Conservation (phyloP, 2,329 filamentous ascomycete genomes). For the Aspergillus amoenus region DNA sequence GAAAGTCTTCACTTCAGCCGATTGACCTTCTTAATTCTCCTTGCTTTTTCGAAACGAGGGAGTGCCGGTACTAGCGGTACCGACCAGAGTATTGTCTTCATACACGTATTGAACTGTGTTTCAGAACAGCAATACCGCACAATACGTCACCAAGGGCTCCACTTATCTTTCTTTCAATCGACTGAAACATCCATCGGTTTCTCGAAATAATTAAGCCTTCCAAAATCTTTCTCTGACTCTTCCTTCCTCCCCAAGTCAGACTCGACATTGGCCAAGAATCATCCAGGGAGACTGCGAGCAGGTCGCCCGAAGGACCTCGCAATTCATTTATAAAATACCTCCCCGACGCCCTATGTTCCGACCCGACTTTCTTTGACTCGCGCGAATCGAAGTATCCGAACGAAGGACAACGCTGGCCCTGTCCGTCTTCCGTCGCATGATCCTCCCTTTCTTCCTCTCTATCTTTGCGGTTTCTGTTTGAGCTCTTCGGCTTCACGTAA, state of each 20-base stretch:
- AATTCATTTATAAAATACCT: conserved; percentile 1
- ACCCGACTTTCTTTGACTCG: conserved; percentile 4
- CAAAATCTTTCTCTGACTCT: conserved; percentile 25
- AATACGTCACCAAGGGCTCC: conserved; percentile 20
- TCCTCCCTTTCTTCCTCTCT: conserved; percentile 26
- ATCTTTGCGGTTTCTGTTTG: conserved; percentile 26
- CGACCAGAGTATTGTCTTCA: background rate
- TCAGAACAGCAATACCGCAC: conserved; percentile 16
- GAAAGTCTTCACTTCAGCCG: conserved; percentile 5
- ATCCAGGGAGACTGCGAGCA: conserved; percentile 1
- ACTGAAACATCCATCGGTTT: conserved; percentile 28
- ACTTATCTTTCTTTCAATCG: conserved; percentile 22
- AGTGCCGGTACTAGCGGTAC: background rate
- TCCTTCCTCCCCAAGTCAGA: conserved; percentile 14
- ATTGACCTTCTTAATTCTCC: too few species aligned
- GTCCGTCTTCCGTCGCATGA: conserved; percentile 25
- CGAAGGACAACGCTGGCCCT: conserved; percentile 17
- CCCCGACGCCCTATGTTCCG: conserved; percentile 3
- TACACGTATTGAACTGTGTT: conserved; percentile 11
- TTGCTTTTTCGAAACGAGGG: too few species aligned
- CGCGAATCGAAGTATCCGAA: conserved; percentile 8
- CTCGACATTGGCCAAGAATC: conserved; percentile 13
- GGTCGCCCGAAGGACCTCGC: conserved; percentile 8
- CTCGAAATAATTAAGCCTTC: conserved; percentile 25
- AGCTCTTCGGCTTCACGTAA: conserved; percentile 35